Percentiles rank a stretch among this genome's conserved stretches.
Evolutionary conservation across 352 stramenopile species (phyloP).

Genomic region (Phytophthora brassicae): DNA sequence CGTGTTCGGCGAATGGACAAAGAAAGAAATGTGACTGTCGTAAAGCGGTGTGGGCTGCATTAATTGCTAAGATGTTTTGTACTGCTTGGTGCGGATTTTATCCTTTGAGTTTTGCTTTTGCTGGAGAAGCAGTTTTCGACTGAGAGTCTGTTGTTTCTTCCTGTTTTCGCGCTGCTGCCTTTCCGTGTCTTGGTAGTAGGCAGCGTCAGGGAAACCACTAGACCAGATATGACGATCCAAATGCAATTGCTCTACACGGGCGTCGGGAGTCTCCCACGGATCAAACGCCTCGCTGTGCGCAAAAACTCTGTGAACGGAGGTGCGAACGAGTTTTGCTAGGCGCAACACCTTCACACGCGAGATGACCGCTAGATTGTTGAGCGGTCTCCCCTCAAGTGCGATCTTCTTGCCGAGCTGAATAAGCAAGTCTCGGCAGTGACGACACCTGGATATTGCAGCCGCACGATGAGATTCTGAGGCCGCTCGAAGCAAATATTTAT

Average conservation of each 20-base stretch:
- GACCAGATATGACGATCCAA: conserved; percentile 43
- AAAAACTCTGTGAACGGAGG: conserved; percentile 32
- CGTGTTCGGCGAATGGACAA: conserved; percentile 83
- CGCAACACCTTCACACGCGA: conserved; percentile 8
- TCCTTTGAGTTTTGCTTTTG: conserved; percentile 16
- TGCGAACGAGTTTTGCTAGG: conserved; percentile 16
- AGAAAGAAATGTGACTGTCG: conserved; percentile 70
- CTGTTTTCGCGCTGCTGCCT: conserved; percentile 26
- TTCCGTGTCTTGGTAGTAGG: conserved; percentile 46
- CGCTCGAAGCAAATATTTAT: conserved; percentile 8
- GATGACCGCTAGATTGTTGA: conserved; percentile 7
- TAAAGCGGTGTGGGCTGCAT: background rate
- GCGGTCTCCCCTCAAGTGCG: conserved; percentile 23
- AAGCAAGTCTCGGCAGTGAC: conserved; percentile 43
- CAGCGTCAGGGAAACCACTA: conserved; percentile 49
- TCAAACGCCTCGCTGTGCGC: conserved; percentile 32
- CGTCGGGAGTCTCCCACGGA: conserved; percentile 47
- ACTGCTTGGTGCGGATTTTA: conserved; percentile 7
- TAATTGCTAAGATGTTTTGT: background rate
- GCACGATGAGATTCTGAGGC: conserved; percentile 24
- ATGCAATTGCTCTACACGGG: conserved; percentile 42
- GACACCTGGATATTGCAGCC: conserved; percentile 37
- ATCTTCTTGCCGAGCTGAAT: conserved; percentile 46
- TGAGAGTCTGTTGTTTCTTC: conserved; percentile 34
- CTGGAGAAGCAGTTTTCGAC: conserved; percentile 23